Percentiles rank a stretch among this genome's conserved stretches.
These are phyloP conservation scores for Annulohypoxylon stygium DNA, from an alignment of 495 filamentous ascomycete species.

Conservation along the genomic window DNA sequence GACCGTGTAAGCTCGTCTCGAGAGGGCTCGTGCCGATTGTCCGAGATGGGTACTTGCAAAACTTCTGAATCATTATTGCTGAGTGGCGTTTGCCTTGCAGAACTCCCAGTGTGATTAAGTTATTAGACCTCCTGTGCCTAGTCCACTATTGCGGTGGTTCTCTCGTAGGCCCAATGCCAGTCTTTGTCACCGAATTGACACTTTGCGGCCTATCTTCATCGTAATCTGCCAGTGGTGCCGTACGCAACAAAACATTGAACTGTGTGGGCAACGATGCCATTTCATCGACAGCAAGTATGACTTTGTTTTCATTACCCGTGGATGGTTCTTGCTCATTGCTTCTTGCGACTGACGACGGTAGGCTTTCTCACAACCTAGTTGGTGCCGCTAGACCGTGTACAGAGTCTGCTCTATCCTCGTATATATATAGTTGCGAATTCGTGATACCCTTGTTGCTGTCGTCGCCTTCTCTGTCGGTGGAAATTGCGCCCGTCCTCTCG, in stretches of 20 bases:
- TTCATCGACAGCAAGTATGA: neutral
- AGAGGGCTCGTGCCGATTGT: neutral
- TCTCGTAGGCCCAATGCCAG: neutral
- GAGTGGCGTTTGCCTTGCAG: neutral
- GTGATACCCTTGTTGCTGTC: neutral
- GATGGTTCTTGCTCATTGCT: neutral
- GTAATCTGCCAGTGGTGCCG: neutral
- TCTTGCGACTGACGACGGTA: neutral
- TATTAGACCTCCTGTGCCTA: neutral
- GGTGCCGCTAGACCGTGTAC: no score
- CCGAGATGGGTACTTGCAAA: neutral
- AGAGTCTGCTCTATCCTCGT: no score
- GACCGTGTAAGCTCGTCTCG: neutral
- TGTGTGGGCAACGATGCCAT: neutral
- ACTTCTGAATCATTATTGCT: neutral
- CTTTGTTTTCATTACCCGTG: constrained; percentile 21
- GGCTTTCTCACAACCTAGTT: neutral
- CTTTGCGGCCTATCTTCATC: neutral
- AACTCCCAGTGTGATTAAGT: neutral
- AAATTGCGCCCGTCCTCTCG: neutral
- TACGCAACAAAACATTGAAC: neutral
- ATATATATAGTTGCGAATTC: neutral
- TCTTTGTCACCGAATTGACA: neutral
- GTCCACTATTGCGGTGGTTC: neutral
- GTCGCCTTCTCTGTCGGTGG: neutral